Percentiles rank a stretch among this genome's conserved stretches.
These are phyloP conservation scores for Neospermospora avenae DNA, from an alignment of 2,329 filamentous ascomycete species.

Conservation along the genomic window DNA sequence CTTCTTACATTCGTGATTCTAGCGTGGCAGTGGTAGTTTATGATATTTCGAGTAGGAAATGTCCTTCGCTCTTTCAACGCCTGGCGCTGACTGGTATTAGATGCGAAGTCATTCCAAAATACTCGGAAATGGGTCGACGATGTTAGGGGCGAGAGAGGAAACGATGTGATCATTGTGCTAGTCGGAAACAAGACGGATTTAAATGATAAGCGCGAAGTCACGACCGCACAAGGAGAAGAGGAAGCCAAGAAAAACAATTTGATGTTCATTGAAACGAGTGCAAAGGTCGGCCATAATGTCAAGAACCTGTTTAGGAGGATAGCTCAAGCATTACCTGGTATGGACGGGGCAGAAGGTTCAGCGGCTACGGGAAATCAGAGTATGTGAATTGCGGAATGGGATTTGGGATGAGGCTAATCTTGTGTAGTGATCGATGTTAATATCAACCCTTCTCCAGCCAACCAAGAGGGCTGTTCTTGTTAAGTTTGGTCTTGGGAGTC, in stretches of 20 bases:
- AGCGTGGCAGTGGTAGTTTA: constrained; percentile 98
- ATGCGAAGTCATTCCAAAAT: constrained; percentile 96
- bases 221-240: constrained; percentile 92
- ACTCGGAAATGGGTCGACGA: constrained; percentile 99
- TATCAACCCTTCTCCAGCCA: constrained; percentile 66
- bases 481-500: constrained; percentile 36
- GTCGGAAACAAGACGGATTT: constrained; percentile 99
- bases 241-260: constrained; percentile 97
- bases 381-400: constrained; percentile 48
- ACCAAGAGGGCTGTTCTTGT: constrained; percentile 72
- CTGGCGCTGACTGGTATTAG: constrained; percentile 41
- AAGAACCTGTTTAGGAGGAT: constrained; percentile 97
- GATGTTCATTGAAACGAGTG: constrained; percentile 99
- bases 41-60: constrained; percentile 78
- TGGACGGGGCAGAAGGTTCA: constrained; percentile 86
- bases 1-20: constrained; percentile 97
- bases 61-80: background rate
- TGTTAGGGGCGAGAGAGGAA: constrained; percentile 90
- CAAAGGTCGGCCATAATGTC: constrained; percentile 96
- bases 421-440: constrained; percentile 88
- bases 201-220: constrained; percentile 97
- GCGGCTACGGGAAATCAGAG: constrained; percentile 73
- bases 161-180: constrained; percentile 97
- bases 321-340: constrained; percentile 93
- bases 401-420: constrained; percentile 26